Evolutionary conservation across 2,329 filamentous ascomycete species (phyloP), one percentile per base, ranked within the genome.

Genomic region (Periglandula ipomoeae): DNA sequence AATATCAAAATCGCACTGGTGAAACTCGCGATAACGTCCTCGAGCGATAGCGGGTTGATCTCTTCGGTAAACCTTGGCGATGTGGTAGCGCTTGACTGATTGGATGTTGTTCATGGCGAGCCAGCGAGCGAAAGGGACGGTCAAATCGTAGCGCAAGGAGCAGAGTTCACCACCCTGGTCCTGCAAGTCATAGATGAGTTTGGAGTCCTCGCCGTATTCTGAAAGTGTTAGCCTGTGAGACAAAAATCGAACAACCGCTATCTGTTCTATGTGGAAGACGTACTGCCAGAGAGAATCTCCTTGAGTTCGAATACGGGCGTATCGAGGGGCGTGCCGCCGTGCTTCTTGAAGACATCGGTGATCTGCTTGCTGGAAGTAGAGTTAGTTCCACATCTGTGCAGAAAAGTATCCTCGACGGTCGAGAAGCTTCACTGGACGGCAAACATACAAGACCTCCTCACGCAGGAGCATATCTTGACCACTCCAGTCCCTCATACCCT

Each of bases 1-100:
- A 69, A 96, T 91, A 64, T 96, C 90, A 62, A 96, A 94, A 70
- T 97, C 91, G 71, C 90, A 96, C 69, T 96, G 90, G 72, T 94
- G 95, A 69, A 95, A 95, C 69, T 96, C 91, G 61, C 91, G 81
- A 85, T 95, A 93, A 47, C 90, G 82, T 46, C 90, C 91, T 65
- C 94, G 93, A 53, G 85, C 87, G 71, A 96, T 88, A 52, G 89
- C 64, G 11, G 68, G 68, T 53, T 71, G 68, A 50, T 71, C 68
- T 58, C 68, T 58, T 43, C 70, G 67, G 62, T 72, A 72, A 55
- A 95, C 90, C 71, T 95, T 95, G 58, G 89, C 89, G 58, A 97
- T 90, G 71, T 95, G 89, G 68, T 95, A 96, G 61, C 91, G 81
- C 73, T 95, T 95, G 71, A 95, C 91, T 66, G 76, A 84, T 65